Percentiles rank a stretch among this genome's conserved stretches.
phyloP scores from a whole-genome alignment of 2,329 filamentous ascomycete species.

The Dothideomycetes sp. region DNA sequence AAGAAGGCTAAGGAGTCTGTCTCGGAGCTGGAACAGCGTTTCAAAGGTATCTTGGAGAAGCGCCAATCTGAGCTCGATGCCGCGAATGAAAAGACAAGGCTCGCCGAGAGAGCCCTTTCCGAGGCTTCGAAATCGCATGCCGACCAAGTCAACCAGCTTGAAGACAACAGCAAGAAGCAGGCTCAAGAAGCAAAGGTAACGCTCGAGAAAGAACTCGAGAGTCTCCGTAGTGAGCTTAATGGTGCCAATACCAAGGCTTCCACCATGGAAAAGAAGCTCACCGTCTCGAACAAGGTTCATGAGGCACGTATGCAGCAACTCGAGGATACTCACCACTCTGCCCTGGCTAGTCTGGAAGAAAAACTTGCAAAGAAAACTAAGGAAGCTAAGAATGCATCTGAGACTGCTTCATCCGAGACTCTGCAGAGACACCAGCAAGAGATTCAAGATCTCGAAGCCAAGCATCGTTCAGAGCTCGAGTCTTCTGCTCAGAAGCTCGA shows the following conservation, averaged over 20 bases:
- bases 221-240: neutral
- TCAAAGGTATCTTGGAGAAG: conserved; percentile 2
- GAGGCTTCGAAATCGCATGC: conserved; percentile 1
- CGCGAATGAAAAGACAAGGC: conserved; percentile 7
- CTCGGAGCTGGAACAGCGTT: neutral
- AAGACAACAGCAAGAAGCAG: neutral
- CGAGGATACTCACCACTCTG: neutral
- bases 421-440: conserved; percentile 4
- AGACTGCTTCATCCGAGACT: neutral
- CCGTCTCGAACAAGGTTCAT: conserved; percentile 2
- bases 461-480: neutral
- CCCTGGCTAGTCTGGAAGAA: neutral
- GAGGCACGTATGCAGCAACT: conserved; percentile 1
- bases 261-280: conserved; percentile 1
- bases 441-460: neutral
- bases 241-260: conserved; percentile 2
- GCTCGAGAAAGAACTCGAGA: neutral
- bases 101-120: neutral
- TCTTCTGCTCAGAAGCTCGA: neutral
- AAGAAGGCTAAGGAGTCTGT: conserved; percentile 5
- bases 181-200: neutral
- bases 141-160: conserved; percentile 1
- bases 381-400: conserved; percentile 1
- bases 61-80: conserved; percentile 7
- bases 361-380: conserved; percentile 4